These are phyloP conservation scores for Prunus padus DNA, from an alignment of 306 rosid genomes.

Conservation along the genomic window DNA sequence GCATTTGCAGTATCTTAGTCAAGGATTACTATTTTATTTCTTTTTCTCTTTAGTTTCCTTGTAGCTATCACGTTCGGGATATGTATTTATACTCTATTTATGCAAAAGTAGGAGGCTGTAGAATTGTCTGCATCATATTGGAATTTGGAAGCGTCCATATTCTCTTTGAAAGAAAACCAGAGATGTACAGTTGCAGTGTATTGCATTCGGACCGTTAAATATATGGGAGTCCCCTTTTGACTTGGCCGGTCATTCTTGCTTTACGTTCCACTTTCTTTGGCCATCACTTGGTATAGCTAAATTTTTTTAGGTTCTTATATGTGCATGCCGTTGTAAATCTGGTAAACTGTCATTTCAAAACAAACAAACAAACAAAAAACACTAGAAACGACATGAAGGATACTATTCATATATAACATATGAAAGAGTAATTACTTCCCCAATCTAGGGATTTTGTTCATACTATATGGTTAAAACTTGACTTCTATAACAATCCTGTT, in stretches of 20 bases:
- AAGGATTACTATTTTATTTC: constrained; percentile 24
- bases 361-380: no score
- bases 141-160: constrained; percentile 25
- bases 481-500: no score
- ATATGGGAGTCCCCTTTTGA: neutral
- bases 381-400: no score
- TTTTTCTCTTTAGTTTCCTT: constrained; percentile 23
- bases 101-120: constrained; percentile 49
- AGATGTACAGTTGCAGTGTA: constrained; percentile 29
- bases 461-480: no score
- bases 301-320: neutral
- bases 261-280: neutral
- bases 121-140: constrained; percentile 40
- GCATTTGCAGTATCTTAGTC: constrained; percentile 33
- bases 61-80: constrained; percentile 38
- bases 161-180: constrained; percentile 15
- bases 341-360: no score
- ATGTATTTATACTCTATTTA: constrained; percentile 19
- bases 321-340: neutral
- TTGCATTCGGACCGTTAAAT: neutral
- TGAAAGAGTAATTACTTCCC: no score
- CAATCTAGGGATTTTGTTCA: no score
- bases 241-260: neutral
- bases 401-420: no score
- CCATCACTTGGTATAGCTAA: neutral